phyloP scores from a whole-genome alignment of 2,329 filamentous ascomycete species.

The Hortaea sp. region DNA sequence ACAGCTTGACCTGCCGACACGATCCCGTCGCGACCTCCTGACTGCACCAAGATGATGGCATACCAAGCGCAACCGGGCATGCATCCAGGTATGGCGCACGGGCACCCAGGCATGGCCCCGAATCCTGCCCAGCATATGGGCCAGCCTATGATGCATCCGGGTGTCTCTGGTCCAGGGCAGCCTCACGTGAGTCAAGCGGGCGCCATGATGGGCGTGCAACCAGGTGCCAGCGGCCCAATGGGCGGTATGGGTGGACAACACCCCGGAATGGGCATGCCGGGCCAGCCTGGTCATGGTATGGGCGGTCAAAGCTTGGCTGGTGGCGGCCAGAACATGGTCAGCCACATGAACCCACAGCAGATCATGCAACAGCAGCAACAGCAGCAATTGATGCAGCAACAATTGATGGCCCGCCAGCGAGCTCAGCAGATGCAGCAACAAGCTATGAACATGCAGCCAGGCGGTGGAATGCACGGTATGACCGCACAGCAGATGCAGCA shows the following conservation, averaged over 20 bases:
- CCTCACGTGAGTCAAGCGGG: constrained; percentile 61
- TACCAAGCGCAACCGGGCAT: constrained; percentile 63
- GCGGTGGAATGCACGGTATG: constrained; percentile 28
- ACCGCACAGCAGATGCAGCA: constrained; percentile 44
- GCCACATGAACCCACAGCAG: constrained; percentile 57
- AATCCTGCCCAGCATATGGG: constrained; percentile 57
- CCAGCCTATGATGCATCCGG: constrained; percentile 59
- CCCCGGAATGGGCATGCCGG: constrained; percentile 18
- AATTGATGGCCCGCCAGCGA: constrained; percentile 17
- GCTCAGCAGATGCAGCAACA: constrained; percentile 33
- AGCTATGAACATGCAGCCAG: constrained; percentile 26
- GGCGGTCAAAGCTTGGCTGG: constrained; percentile 35
- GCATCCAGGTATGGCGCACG: constrained; percentile 56
- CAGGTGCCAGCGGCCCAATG: constrained; percentile 46
- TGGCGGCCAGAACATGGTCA: constrained; percentile 49
- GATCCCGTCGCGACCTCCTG: not conserved
- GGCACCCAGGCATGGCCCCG: constrained; percentile 53
- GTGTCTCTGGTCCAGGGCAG: constrained; percentile 61
- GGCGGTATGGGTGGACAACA: constrained; percentile 27
- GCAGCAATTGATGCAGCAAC: constrained; percentile 19
- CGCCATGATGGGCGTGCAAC: constrained; percentile 70
- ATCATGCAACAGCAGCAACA: constrained; percentile 40
- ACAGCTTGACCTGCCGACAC: not conserved
- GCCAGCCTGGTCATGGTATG: constrained; percentile 14
- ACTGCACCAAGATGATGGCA: constrained; percentile 54